Conservation (phyloP, 768 basidiomycete species). For the Suillus decipiens region DNA sequence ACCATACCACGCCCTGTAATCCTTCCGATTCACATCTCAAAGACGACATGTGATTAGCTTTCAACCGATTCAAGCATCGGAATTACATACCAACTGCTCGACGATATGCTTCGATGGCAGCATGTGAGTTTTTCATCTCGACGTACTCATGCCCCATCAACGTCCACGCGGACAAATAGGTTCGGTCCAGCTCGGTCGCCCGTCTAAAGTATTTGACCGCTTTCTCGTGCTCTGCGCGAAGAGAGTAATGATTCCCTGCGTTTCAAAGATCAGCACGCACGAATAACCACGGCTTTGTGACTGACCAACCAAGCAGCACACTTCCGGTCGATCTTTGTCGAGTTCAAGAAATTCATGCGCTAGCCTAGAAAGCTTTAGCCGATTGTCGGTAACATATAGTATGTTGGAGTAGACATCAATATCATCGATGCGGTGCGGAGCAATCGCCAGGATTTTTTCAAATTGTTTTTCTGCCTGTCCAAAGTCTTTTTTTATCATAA, state of each 20-base stretch:
- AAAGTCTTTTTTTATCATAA: slow-evolving; percentile 54
- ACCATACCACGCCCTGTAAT: slow-evolving; percentile 98
- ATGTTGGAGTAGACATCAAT: slow-evolving; percentile 97
- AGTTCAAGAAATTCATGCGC: slow-evolving; percentile 89
- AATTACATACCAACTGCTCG: slow-evolving; percentile 83
- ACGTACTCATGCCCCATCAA: slow-evolving; percentile 99
- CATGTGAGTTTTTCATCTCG: slow-evolving; percentile 99
- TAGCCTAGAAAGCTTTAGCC: slow-evolving; percentile 83
- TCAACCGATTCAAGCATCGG: background rate
- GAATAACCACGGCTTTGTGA: background rate
- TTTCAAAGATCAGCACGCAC: background rate
- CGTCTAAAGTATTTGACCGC: slow-evolving; percentile 94
- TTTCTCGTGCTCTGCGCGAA: slow-evolving; percentile 92
- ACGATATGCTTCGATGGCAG: slow-evolving; percentile 96
- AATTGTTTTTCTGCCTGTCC: slow-evolving; percentile 84
- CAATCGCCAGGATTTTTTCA: slow-evolving; percentile 73
- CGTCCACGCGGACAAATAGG: slow-evolving; percentile 97
- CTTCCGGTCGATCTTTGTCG: slow-evolving; percentile 93
- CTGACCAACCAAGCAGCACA: slow-evolving; percentile 93
- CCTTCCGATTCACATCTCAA: slow-evolving; percentile 91
- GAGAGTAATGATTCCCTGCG: slow-evolving; percentile 95
- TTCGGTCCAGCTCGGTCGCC: slow-evolving; percentile 92
- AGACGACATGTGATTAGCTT: background rate
- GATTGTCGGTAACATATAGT: slow-evolving; percentile 91
- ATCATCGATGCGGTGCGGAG: slow-evolving; percentile 91